Conservation (phyloP, 441 rosid species). For the Adansonia grandidieri region DNA sequence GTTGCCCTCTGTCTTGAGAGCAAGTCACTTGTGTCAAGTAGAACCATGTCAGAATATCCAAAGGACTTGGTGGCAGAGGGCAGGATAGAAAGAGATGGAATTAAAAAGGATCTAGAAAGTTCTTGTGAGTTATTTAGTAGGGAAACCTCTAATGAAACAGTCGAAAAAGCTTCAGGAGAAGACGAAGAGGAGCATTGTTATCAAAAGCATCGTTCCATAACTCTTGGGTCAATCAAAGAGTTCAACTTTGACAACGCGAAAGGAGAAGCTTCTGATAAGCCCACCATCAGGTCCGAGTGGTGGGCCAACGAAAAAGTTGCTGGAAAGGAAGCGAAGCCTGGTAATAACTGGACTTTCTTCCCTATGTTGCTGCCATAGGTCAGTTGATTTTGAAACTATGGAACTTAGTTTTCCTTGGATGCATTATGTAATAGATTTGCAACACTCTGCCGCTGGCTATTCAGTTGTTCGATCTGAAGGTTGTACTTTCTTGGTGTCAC, state of each 20-base stretch:
- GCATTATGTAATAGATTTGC: background rate
- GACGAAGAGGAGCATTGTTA: constrained; percentile 55
- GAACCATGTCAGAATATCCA: constrained; percentile 46
- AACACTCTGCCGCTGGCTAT: constrained; percentile 24
- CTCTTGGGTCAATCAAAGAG: constrained; percentile 85
- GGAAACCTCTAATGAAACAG: constrained; percentile 36
- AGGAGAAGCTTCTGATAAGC: constrained; percentile 60
- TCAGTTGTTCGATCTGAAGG: constrained; percentile 40
- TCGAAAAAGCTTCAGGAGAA: constrained; percentile 48
- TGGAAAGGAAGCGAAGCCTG: constrained; percentile 58
- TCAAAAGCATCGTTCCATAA: constrained; percentile 65
- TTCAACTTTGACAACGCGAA: constrained; percentile 80
- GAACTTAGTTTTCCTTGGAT: background rate
- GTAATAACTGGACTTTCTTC: constrained; percentile 84
- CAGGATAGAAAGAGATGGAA: constrained; percentile 39
- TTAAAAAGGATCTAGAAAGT: constrained; percentile 31
- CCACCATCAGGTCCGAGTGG: constrained; percentile 58
- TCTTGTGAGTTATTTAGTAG: constrained; percentile 20
- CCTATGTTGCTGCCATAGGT: constrained; percentile 82
- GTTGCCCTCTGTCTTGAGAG: constrained; percentile 85
- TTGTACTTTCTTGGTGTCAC: constrained; percentile 22
- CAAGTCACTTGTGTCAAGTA: constrained; percentile 47
- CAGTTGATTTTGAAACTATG: constrained; percentile 45
- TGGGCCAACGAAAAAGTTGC: constrained; percentile 82
- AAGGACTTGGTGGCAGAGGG: constrained; percentile 45